phyloP scores from a whole-genome alignment of 2,329 filamentous ascomycete species.

The Colletotrichum sp. region DNA sequence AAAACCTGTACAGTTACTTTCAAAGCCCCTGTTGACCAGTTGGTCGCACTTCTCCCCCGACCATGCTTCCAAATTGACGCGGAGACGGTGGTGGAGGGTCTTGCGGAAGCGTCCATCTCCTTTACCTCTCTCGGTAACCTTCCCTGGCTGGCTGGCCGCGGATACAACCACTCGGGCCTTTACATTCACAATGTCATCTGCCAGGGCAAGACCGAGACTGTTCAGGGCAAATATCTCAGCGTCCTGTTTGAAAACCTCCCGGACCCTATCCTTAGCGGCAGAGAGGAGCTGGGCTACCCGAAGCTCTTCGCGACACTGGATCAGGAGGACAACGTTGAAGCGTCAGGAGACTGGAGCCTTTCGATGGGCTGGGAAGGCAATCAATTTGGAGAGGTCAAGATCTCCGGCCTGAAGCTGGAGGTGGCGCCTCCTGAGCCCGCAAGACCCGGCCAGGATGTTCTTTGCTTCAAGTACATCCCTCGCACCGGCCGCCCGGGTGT shows the following conservation, averaged over 20 bases:
- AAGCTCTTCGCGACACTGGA: constrained; percentile 53
- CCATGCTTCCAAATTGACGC: constrained; percentile 55
- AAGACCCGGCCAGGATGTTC: constrained; percentile 42
- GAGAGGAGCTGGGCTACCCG: constrained; percentile 67
- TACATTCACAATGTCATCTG: constrained; percentile 69
- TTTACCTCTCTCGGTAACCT: constrained; percentile 52
- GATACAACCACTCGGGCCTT: constrained; percentile 63
- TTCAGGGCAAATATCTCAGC: constrained; percentile 58
- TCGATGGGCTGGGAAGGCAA: neutral
- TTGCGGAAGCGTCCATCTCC: constrained; percentile 47
- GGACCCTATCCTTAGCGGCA: constrained; percentile 63
- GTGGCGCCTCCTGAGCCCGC: constrained; percentile 32
- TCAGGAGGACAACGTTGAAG: constrained; percentile 25
- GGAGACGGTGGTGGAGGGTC: constrained; percentile 38
- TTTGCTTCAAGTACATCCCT: constrained; percentile 64
- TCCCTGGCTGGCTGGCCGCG: constrained; percentile 64
- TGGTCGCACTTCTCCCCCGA: constrained; percentile 63
- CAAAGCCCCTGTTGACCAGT: neutral
- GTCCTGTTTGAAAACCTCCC: constrained; percentile 63
- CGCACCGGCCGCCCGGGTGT: constrained; percentile 53
- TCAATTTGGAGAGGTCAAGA: neutral
- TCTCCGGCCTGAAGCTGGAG: neutral
- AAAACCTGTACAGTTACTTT: neutral
- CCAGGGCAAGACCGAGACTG: constrained; percentile 50
- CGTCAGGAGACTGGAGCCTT: neutral